These are phyloP conservation scores for Podospora conica DNA, from an alignment of 495 filamentous ascomycete species.

Conservation along the genomic window DNA sequence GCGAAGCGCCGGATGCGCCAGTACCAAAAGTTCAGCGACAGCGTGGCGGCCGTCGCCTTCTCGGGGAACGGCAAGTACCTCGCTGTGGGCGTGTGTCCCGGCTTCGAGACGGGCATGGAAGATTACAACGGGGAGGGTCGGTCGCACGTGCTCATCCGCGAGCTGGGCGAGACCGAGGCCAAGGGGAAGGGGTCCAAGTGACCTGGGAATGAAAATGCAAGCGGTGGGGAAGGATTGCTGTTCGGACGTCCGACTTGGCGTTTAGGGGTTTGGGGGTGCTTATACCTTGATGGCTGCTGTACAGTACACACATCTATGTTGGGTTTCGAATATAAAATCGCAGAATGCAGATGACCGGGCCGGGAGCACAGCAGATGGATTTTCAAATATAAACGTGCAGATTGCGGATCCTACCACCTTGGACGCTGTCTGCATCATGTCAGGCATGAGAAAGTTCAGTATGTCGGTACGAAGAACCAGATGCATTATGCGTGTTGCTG, in stretches of 20 bases:
- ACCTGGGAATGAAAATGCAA: slow-evolving; percentile 2
- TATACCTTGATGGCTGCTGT: neutral
- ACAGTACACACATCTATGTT: neutral
- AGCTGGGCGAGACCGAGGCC: slow-evolving; percentile 79
- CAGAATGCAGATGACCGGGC: too few species aligned
- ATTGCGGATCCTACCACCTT: too few species aligned
- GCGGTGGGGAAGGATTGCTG: neutral
- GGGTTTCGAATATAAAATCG: neutral
- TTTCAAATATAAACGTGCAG: too few species aligned
- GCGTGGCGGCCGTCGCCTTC: slow-evolving; percentile 71
- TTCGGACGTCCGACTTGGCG: neutral
- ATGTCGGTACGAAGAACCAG: too few species aligned
- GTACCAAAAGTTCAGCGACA: slow-evolving; percentile 75
- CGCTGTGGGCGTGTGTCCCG: slow-evolving; percentile 77
- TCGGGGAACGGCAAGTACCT: slow-evolving; percentile 74
- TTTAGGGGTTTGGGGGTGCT: neutral
- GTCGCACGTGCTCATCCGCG: slow-evolving; percentile 72
- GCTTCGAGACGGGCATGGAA: slow-evolving; percentile 88
- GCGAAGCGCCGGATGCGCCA: slow-evolving; percentile 85
- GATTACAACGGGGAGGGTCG: slow-evolving; percentile 61
- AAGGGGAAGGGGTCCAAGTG: slow-evolving; percentile 71
- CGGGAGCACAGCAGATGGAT: too few species aligned
- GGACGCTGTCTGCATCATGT: too few species aligned
- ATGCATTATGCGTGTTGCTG: too few species aligned
- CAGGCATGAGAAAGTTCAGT: too few species aligned